Percentiles rank a stretch among this genome's conserved stretches.
These are phyloP conservation scores for Cercospora sp. DNA, from an alignment of 2,329 filamentous ascomycete species.

Conservation along the genomic window DNA sequence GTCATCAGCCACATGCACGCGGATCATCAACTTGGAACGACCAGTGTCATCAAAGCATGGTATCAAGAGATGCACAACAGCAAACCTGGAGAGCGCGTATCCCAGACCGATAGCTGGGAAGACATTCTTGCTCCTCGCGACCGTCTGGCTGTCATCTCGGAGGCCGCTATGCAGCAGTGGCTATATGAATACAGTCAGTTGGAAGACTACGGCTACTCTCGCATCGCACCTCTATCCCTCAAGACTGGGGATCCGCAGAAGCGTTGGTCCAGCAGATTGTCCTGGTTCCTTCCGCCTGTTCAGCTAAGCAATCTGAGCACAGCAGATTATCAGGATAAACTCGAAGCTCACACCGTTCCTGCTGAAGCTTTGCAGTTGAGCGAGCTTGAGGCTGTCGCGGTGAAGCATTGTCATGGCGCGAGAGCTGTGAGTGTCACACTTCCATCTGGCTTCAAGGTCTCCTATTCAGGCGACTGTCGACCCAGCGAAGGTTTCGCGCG, in stretches of 20 bases:
- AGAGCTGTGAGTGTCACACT: slow-evolving; percentile 77
- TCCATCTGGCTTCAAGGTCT: slow-evolving; percentile 76
- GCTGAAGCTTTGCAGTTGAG: slow-evolving; percentile 59
- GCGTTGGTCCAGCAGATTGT: slow-evolving; percentile 26
- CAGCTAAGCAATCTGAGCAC: slow-evolving; percentile 26
- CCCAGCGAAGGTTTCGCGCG: slow-evolving; percentile 68
- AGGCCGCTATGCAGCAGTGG: slow-evolving; percentile 70
- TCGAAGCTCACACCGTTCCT: slow-evolving; percentile 26
- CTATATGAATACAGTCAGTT: slow-evolving; percentile 76
- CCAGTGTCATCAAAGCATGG: slow-evolving; percentile 81
- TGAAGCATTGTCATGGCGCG: slow-evolving; percentile 77
- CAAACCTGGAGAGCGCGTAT: slow-evolving; percentile 31
- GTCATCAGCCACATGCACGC: slow-evolving; percentile 97
- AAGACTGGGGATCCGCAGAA: slow-evolving; percentile 32
- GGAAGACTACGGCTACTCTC: slow-evolving; percentile 72
- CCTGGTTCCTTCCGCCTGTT: slow-evolving; percentile 37
- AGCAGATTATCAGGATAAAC: slow-evolving; percentile 29
- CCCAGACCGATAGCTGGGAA: slow-evolving; percentile 21
- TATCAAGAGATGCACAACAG: slow-evolving; percentile 57
- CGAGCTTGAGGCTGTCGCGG: slow-evolving; percentile 65
- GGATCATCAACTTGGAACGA: slow-evolving; percentile 87
- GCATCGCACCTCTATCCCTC: slow-evolving; percentile 54
- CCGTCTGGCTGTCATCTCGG: slow-evolving; percentile 65
- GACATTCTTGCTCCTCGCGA: slow-evolving; percentile 29
- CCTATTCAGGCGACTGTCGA: slow-evolving; percentile 92